Conservation (phyloP, 768 basidiomycete species). For the Chiua virens region DNA sequence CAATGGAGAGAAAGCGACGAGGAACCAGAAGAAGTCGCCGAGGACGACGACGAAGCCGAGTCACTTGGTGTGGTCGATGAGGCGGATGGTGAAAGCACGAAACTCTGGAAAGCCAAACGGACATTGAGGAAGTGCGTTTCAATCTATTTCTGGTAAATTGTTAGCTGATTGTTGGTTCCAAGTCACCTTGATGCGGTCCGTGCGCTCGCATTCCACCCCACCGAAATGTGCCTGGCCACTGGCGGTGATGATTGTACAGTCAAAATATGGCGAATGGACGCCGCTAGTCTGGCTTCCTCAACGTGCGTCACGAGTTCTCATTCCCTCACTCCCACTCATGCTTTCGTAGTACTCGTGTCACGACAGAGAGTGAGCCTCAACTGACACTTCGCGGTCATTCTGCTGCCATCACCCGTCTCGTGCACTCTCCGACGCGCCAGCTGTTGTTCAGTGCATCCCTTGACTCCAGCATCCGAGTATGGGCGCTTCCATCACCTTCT, state of each 20-base stretch:
- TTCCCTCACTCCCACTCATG: slow-evolving; percentile 1
- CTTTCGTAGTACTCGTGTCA: slow-evolving; percentile 55
- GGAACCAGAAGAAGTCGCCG: slow-evolving; percentile 66
- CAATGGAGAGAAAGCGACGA: slow-evolving; percentile 47
- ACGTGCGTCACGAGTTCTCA: slow-evolving; percentile 52
- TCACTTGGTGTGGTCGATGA: slow-evolving; percentile 51
- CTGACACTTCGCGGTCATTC: slow-evolving; percentile 93
- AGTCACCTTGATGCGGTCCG: slow-evolving; percentile 95
- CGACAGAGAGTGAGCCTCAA: slow-evolving; percentile 90
- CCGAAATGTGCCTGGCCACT: slow-evolving; percentile 81
- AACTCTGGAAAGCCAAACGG: slow-evolving; percentile 83
- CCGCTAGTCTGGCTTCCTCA: slow-evolving; percentile 68
- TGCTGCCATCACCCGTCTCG: slow-evolving; percentile 82
- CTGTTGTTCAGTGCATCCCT: slow-evolving; percentile 89
- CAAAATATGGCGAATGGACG: slow-evolving; percentile 93
- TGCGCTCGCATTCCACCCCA: slow-evolving; percentile 86
- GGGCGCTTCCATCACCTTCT: slow-evolving; percentile 73
- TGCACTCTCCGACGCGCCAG: slow-evolving; percentile 73
- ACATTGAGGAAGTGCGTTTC: slow-evolving; percentile 82
- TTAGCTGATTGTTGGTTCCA: slow-evolving; percentile 7
- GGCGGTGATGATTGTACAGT: slow-evolving; percentile 95
- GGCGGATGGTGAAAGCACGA: slow-evolving; percentile 65
- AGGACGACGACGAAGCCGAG: slow-evolving; percentile 71
- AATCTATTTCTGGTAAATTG: not conserved
- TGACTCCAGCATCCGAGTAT: slow-evolving; percentile 90